Base-by-base conservation (phyloP, 306 rosid species). In the Fagus sylvatica region DNA sequence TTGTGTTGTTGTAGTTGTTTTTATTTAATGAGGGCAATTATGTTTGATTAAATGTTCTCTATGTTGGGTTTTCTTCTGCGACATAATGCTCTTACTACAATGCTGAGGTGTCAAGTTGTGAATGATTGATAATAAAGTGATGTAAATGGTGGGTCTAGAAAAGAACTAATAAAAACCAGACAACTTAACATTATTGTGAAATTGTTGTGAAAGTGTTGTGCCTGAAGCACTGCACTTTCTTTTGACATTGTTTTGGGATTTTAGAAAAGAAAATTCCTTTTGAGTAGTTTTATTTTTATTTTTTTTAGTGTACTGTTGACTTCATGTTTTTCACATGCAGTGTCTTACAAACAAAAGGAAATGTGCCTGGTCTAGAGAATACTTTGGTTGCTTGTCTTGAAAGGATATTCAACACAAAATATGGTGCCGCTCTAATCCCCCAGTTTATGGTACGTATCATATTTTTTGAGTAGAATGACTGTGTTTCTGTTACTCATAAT, bases 381-480 rank as follows among this genome's bases (percentile, higher is more conserved):
- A 78, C 86, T 19, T 82, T 95, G 74, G 92, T 90, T 83, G 82
- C 86, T 34, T 89, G 94, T 72, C 82, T 95, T 77, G 93, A 95
- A 76, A 91, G 91, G 85, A 49, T 95, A 72, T 95, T 95, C 91
- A 86, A 76, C 57, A 95, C 97, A 4, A 95, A 87, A 60, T 91
- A 84, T 17, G 98, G 98, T 19, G 93, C 98, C 71, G 89, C 92
- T 71, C 72, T 91, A 22, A 91, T 95, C 70, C 98, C 97, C 28
- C 93, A 88, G 28, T 89, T 83, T 55, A 89, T 91, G 98, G 96
- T 95, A 76, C 42, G 78, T 6, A 28, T 56, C 15, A 46, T 13
- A 82, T 69, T 70, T 72, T 51, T 81, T 74, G 64, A 36, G 48
- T 65, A 19, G 64, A 57, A 62, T 48, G 30, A 40, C 16, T 41